phyloP scores from a whole-genome alignment of 2,329 filamentous ascomycete species.

The Fusarium nurragi region DNA sequence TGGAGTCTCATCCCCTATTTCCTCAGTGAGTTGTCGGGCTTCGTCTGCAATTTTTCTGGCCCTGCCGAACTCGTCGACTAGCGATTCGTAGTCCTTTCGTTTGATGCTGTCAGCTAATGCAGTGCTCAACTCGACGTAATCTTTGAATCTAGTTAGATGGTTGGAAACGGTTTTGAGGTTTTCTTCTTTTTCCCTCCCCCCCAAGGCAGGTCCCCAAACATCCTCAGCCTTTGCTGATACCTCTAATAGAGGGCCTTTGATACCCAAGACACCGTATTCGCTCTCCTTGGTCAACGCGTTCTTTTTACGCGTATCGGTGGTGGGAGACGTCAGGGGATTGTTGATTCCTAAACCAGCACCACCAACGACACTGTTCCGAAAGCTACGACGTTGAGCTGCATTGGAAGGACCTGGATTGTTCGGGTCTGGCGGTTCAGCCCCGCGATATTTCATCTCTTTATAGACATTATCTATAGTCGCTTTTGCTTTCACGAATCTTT shows the following conservation, averaged over 20 bases:
- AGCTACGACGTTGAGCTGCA: constrained; percentile 73
- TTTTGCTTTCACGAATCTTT: constrained; percentile 96
- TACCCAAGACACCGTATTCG: constrained; percentile 87
- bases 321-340: constrained; percentile 51
- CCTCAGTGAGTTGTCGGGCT: constrained; percentile 73
- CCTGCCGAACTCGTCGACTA: constrained; percentile 86
- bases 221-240: constrained; percentile 95
- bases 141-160: constrained; percentile 80
- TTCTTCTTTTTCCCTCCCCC: constrained; percentile 90
- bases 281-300: constrained; percentile 93
- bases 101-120: constrained; percentile 85
- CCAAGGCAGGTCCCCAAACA: constrained; percentile 94
- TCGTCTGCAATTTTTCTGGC: constrained; percentile 86
- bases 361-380: constrained; percentile 62
- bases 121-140: constrained; percentile 82
- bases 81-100: constrained; percentile 85
- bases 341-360: constrained; percentile 50
- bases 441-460: constrained; percentile 89
- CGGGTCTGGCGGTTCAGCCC: constrained; percentile 61
- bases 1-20: constrained; percentile 64
- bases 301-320: constrained; percentile 74
- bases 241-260: constrained; percentile 87
- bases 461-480: constrained; percentile 99
- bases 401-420: constrained; percentile 66
- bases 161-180: constrained; percentile 80